Evolutionary conservation across 1,284 basidiomycete species (phyloP).

Genomic region (Puccinia novopanici): DNA sequence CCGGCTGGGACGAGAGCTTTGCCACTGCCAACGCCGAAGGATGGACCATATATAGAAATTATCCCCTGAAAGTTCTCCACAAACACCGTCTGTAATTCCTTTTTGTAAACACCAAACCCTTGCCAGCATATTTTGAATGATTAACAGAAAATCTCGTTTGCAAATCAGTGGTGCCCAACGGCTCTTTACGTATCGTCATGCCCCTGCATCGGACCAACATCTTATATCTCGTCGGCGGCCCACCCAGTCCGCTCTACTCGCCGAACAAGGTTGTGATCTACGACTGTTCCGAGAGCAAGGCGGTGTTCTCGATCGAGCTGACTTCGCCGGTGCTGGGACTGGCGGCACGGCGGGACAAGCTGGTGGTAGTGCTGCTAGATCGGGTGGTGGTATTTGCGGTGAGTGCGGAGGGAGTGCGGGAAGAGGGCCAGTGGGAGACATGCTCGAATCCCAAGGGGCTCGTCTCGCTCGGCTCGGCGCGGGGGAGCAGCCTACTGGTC

Average conservation of each 20-base stretch:
- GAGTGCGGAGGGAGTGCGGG: neutral
- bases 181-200: slow-evolving; percentile 63
- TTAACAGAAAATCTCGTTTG: too few relatives aligned
- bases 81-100: slow-evolving; percentile 69
- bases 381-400: slow-evolving; percentile 79
- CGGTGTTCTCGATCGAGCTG: slow-evolving; percentile 88
- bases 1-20: slow-evolving; percentile 68
- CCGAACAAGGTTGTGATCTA: slow-evolving; percentile 91
- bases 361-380: slow-evolving; percentile 77
- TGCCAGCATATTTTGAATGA: too few relatives aligned
- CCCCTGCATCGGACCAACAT: slow-evolving; percentile 81
- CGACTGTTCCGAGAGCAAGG: slow-evolving; percentile 73
- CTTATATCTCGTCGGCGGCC: slow-evolving; percentile 85
- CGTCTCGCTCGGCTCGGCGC: slow-evolving; percentile 74
- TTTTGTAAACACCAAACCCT: too few relatives aligned
- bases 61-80: slow-evolving; percentile 74
- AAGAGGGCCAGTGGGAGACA: slow-evolving; percentile 36
- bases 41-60: slow-evolving; percentile 80
- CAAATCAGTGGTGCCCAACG: slow-evolving; percentile 47
- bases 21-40: slow-evolving; percentile 78
- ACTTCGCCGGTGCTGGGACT: slow-evolving; percentile 80
- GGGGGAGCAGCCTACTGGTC: slow-evolving; percentile 76
- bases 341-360: slow-evolving; percentile 74
- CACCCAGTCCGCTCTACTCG: slow-evolving; percentile 83
- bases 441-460: slow-evolving; percentile 66